Percentiles rank a stretch among this genome's conserved stretches.
Evolutionary conservation across 2,329 filamentous ascomycete genomes (phyloP).

Genomic region (Fulvia fulva): DNA sequence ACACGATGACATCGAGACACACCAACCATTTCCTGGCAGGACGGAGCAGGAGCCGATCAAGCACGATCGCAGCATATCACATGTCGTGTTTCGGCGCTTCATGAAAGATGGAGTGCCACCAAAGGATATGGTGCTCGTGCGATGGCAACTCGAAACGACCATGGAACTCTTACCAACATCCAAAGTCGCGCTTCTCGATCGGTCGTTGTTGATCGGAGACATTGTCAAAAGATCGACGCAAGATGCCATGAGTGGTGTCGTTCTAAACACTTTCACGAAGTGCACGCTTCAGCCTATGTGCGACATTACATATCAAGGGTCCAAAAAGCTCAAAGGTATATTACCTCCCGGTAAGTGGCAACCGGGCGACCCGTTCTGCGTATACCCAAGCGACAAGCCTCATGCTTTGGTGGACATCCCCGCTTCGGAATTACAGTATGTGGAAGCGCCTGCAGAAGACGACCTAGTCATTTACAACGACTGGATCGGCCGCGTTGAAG

Average conservation of each 20-base stretch:
- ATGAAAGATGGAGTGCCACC: conserved; percentile 47
- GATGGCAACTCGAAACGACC: conserved; percentile 43
- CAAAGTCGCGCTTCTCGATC: conserved; percentile 50
- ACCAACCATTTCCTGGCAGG: conserved; percentile 42
- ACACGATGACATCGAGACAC: conserved; percentile 42
- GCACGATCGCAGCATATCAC: conserved; percentile 34
- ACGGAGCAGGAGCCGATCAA: conserved; percentile 29
- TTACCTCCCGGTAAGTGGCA: conserved; percentile 16
- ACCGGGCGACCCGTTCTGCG: conserved; percentile 13
- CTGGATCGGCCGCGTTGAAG: conserved; percentile 54
- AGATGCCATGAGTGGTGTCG: conserved; percentile 52
- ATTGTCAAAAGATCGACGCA: conserved; percentile 49
- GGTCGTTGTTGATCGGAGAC: conserved; percentile 53
- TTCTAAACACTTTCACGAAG: conserved; percentile 46
- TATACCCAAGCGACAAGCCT: conserved; percentile 15
- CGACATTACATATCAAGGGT: conserved; percentile 24
- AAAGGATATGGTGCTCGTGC: conserved; percentile 49
- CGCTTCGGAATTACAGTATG: conserved; percentile 29
- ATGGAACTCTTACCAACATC: conserved; percentile 40
- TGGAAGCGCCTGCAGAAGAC: conserved; percentile 42
- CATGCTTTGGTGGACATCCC: conserved; percentile 26
- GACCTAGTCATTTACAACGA: conserved; percentile 53
- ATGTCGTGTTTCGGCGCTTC: conserved; percentile 38
- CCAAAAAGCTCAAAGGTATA: conserved; percentile 21
- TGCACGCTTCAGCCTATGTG: conserved; percentile 42